Base-by-base conservation (phyloP, 2,329 filamentous ascomycete species). In the Emergomyces pasteurianus region DNA sequence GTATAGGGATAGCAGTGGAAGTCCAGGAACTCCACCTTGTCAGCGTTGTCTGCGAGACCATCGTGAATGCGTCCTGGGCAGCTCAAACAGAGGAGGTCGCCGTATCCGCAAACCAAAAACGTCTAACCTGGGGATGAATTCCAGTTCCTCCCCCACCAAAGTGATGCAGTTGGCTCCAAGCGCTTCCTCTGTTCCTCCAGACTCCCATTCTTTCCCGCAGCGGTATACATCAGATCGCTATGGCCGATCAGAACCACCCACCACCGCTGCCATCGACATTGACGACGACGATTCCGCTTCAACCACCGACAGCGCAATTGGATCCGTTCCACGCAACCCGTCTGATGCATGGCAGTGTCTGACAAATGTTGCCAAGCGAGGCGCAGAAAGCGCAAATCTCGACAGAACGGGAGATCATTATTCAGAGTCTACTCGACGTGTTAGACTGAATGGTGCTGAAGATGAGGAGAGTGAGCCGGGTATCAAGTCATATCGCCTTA, bases 41-140 rank as follows among this genome's bases (percentile, higher is more conserved):
- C 77, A 81, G 58, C 75, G 83, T 60, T 85, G 83, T 71, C 78
- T 81, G 63, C 78, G 79, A 65, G 81, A 84, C 64, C 75, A 78
- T 61, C 80, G 81, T 58, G 81, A 84, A 63, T 85, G 83, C 68
- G 77, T 85, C 12, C 76, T 85, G 23, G 82, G 81, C 8, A 79
- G 80, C 52, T 83, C 81, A 55, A 84, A 84, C 67, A 79, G 82
- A 60, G 83, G 83, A 53, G 83, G 83, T 16, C 77, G 81, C 60
- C 78, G 83, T 54, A 78, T 84, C 61, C 79, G 82, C 59, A 83
- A 81, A 67, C 81, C 81, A 67, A 77, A 73, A 64, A 72, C 73
- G 54, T 71, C 73, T 58, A 69, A 70, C 43, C 69, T 73, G 49
- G 72, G 70, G 1, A 69, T 71, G 0, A 64, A 67, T 36, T 62